phyloP scores from a whole-genome alignment of 306 rosid species.

The Begonia fuchsioides region DNA sequence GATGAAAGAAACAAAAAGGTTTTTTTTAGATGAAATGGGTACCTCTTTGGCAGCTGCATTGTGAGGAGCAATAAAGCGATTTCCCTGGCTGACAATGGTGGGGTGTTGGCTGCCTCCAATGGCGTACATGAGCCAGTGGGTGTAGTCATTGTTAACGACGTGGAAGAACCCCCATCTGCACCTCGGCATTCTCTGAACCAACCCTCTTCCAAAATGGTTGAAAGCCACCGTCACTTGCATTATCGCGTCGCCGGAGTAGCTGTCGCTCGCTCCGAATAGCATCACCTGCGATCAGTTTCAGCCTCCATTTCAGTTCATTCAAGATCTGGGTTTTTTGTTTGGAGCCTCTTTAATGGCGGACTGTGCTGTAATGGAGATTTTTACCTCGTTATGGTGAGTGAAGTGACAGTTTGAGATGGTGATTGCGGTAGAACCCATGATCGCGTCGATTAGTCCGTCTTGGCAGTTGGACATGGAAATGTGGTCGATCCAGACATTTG shows the following conservation, averaged over 20 bases:
- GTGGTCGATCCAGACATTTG: slow-evolving; percentile 74
- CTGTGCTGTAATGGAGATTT: background rate
- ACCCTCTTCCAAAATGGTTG: slow-evolving; percentile 67
- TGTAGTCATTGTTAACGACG: slow-evolving; percentile 62
- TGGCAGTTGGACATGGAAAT: slow-evolving; percentile 45
- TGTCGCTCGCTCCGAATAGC: slow-evolving; percentile 58
- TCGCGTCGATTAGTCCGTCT: slow-evolving; percentile 60
- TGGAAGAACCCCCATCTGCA: slow-evolving; percentile 56
- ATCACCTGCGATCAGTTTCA: slow-evolving; percentile 33
- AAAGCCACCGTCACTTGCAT: slow-evolving; percentile 77
- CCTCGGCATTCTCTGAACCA: slow-evolving; percentile 72
- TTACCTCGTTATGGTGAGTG: slow-evolving; percentile 62
- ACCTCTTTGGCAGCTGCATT: slow-evolving; percentile 37
- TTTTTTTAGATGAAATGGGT: background rate
- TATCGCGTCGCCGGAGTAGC: slow-evolving; percentile 17
- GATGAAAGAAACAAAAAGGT: background rate
- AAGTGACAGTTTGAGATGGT: slow-evolving; percentile 76
- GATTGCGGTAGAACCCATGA: slow-evolving; percentile 71
- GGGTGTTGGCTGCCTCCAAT: slow-evolving; percentile 66
- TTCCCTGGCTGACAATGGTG: slow-evolving; percentile 70
- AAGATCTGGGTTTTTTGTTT: background rate
- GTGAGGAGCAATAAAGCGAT: slow-evolving; percentile 42
- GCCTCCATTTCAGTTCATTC: background rate
- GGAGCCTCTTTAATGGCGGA: background rate
- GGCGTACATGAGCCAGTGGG: slow-evolving; percentile 84